Percentiles rank a stretch among this genome's conserved stretches.
Conservation (phyloP, 225 moss, liverwort and hornwort genomes). For the Pseudoscleropodium purum region DNA sequence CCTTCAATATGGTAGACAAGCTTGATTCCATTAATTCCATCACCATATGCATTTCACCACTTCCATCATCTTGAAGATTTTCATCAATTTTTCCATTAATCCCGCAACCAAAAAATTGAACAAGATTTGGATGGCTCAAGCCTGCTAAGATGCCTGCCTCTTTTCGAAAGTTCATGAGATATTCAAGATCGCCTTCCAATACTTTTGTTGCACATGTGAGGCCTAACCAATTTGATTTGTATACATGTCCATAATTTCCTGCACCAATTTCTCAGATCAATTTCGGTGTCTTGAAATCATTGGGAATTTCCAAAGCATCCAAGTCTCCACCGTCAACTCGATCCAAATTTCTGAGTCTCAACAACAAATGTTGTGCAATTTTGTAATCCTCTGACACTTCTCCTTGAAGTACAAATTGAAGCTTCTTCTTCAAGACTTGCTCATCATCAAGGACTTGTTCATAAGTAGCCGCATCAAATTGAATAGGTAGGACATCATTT, state of each 20-base stretch:
- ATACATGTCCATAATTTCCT: neutral
- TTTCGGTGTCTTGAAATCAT: fast-evolving
- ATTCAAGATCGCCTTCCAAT: neutral
- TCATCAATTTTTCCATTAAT: neutral
- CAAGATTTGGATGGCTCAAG: neutral
- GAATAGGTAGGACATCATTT: neutral
- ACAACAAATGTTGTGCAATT: neutral
- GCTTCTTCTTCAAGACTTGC: neutral
- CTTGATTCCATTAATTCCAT: neutral
- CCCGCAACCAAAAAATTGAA: neutral
- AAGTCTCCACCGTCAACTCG: neutral
- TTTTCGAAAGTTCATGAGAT: neutral
- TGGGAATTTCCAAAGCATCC: neutral
- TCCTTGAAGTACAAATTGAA: neutral
- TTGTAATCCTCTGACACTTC: neutral
- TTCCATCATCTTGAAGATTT: fast-evolving
- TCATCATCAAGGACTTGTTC: neutral
- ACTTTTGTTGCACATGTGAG: neutral
- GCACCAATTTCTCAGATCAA: neutral
- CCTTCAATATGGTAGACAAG: neutral
- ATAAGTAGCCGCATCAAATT: neutral
- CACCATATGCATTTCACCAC: neutral
- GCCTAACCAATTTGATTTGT: neutral
- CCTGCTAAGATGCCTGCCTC: neutral
- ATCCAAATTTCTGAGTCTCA: neutral